Conservation (phyloP, 2,329 filamentous ascomycete genomes). For the Westerdykella aurantiaca region DNA sequence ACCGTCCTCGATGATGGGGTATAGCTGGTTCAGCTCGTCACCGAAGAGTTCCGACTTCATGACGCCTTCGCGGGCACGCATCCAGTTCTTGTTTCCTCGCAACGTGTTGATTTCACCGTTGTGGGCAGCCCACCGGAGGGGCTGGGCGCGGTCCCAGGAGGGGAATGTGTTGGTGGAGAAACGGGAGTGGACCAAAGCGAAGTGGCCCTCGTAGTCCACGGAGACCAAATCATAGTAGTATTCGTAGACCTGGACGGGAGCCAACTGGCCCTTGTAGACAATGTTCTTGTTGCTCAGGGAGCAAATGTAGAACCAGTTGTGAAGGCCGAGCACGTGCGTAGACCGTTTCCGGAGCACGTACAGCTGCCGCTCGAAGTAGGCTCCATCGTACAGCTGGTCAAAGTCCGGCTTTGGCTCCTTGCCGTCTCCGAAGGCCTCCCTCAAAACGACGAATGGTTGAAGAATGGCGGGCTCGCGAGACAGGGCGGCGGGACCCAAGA, state of each 20-base stretch:
- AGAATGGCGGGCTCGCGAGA: slow-evolving; percentile 93
- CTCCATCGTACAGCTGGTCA: slow-evolving; percentile 73
- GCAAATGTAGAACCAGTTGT: slow-evolving; percentile 99
- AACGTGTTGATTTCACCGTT: slow-evolving; percentile 98
- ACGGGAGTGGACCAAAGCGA: slow-evolving; percentile 91
- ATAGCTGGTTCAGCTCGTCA: slow-evolving; percentile 82
- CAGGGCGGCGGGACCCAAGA: slow-evolving; percentile 85
- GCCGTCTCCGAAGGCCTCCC: slow-evolving; percentile 76
- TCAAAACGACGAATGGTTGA: slow-evolving; percentile 89
- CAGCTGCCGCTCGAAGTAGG: slow-evolving; percentile 84
- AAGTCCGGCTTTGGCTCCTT: slow-evolving; percentile 74
- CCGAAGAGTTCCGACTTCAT: slow-evolving; percentile 91
- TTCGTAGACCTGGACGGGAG: slow-evolving; percentile 91
- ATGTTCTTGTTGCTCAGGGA: slow-evolving; percentile 97
- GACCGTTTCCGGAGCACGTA: slow-evolving; percentile 92
- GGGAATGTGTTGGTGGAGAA: slow-evolving; percentile 99
- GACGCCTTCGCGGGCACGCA: slow-evolving; percentile 92
- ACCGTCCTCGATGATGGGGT: slow-evolving; percentile 93
- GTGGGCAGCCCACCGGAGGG: slow-evolving; percentile 92
- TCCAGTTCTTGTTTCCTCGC: slow-evolving; percentile 99
- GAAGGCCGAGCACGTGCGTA: slow-evolving; percentile 87
- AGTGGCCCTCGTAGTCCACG: slow-evolving; percentile 95
- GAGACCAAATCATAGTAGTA: slow-evolving; percentile 97
- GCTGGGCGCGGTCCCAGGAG: slow-evolving; percentile 96
- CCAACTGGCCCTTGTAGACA: slow-evolving; percentile 95